These are phyloP conservation scores for Umbelopsis vinacea DNA, from an alignment of 192 early-diverging fungal species.

Conservation along the genomic window DNA sequence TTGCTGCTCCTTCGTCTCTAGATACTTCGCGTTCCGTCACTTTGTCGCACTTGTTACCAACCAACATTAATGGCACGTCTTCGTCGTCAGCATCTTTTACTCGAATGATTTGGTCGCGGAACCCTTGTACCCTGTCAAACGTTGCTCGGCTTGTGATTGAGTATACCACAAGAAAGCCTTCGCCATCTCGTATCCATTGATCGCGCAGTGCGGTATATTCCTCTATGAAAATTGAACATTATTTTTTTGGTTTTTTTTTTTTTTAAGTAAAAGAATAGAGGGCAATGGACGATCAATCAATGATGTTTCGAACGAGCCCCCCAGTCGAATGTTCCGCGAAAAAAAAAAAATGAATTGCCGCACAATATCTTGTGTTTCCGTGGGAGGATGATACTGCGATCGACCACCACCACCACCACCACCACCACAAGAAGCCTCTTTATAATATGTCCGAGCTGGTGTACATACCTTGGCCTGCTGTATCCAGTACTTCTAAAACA, in stretches of 20 bases:
- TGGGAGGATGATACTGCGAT: not conserved
- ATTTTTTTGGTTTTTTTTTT: too few species aligned
- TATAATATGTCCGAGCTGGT: not conserved
- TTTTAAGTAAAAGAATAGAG: constrained; percentile 8
- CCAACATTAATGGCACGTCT: constrained; percentile 81
- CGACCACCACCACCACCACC: too few species aligned
- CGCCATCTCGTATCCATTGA: constrained; percentile 77
- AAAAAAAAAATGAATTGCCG: not conserved
- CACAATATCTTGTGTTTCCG: not conserved
- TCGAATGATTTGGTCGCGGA: constrained; percentile 87
- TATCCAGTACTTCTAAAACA: constrained; percentile 95
- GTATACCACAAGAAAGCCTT: constrained; percentile 91
- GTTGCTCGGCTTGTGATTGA: constrained; percentile 88
- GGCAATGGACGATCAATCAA: not conserved
- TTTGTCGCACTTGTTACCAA: constrained; percentile 96
- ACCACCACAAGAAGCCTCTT: not conserved
- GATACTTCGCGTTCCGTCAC: constrained; percentile 84
- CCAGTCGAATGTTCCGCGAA: not conserved
- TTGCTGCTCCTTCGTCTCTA: constrained; percentile 77
- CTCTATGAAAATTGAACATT: too few species aligned
- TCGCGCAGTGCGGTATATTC: constrained; percentile 78
- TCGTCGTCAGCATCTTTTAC: constrained; percentile 84
- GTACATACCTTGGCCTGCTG: constrained; percentile 75
- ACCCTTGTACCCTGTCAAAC: constrained; percentile 86
- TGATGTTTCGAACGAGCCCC: not conserved